Evolutionary conservation across 2,329 filamentous ascomycete species (phyloP), one percentile per base, ranked within the genome.

Genomic region (Xylariaceae sp.): DNA sequence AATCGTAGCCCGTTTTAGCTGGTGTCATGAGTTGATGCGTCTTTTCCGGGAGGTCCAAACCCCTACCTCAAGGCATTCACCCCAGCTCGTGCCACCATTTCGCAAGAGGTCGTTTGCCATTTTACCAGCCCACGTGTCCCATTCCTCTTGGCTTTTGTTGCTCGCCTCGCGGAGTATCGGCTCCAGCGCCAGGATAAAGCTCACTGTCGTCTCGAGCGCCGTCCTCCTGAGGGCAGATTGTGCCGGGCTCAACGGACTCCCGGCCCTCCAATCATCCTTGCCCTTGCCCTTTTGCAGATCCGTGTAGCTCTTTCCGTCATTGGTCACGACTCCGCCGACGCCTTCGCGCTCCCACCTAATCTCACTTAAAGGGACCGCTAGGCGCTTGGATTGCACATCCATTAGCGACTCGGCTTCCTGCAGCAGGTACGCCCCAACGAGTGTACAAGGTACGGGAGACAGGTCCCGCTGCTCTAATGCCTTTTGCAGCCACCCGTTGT

Each of bases 1-100:
- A n/a, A n/a, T n/a, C n/a, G n/a, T n/a, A n/a, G 41, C 32, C 17
- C 34, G 21, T 24, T 24, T 18, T 34, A 23, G 24, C 33, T 38
- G 13, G 36, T 37, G 36, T 47, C 41, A 43, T 31, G 44, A 42
- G 43, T 53, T 58, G 53, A 30, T 40, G 24, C 44, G 44, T 51
- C 59, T 60, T 73, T 95, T 97, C 64, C 83, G 88, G 44, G 81
- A 94, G 61, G 82, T 92, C 69, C 89, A 96, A 61, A 88, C 92
- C 26, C 90, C 86, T 48, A 88, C 79, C 54, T 78, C 87, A 14
- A 96, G 66, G 62, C 88, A 94, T 62, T 96, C 89, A 33, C 89
- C 88, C 68, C 80, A 88, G 33, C 77, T 80, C 13, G 85, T 82
- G 14, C 86, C 85, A 38, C 80, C 81, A 44, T 90, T 83, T 59